Percentiles rank a stretch among this genome's conserved stretches.
phyloP scores from a whole-genome alignment of 169 alveolate genomes.

The Plasmodium knowlesi region DNA sequence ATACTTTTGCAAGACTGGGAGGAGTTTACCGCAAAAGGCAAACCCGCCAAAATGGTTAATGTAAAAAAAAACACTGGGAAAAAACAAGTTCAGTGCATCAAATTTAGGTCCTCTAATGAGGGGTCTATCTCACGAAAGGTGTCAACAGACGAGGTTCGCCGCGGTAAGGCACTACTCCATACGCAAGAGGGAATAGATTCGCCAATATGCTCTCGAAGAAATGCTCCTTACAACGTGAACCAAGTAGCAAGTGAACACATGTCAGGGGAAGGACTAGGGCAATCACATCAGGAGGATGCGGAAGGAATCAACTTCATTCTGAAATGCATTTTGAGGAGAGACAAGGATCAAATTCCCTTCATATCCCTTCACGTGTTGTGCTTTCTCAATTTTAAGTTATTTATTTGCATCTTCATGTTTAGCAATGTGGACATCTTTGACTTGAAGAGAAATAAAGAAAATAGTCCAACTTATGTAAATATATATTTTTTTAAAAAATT shows the following conservation, averaged over 20 bases:
- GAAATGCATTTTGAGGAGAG: conserved; percentile 16
- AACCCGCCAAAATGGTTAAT: neutral
- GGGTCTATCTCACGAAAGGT: neutral
- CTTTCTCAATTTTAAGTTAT: conserved; percentile 38
- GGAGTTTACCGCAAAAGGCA: neutral
- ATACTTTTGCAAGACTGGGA: conserved; percentile 3
- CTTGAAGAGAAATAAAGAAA: conserved; percentile 10
- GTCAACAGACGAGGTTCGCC: neutral
- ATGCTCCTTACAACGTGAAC: neutral
- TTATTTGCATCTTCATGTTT: conserved; percentile 43
- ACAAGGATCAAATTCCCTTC: conserved; percentile 15
- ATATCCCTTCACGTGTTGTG: conserved; percentile 31
- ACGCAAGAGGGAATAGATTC: neutral
- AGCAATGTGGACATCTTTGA: conserved; percentile 66
- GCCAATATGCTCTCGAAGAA: neutral
- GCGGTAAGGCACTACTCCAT: neutral
- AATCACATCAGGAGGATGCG: neutral
- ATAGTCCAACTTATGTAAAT: conserved; percentile 28
- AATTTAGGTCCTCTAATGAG: neutral
- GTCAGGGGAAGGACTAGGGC: neutral
- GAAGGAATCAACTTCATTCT: neutral
- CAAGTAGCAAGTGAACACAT: neutral
- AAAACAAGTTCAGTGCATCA: neutral
- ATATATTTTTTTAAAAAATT: conserved; percentile 61
- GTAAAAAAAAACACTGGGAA: neutral